Evolutionary conservation across 192 early-diverging fungal genomes (phyloP).

Genomic region (Coemansia erecta): DNA sequence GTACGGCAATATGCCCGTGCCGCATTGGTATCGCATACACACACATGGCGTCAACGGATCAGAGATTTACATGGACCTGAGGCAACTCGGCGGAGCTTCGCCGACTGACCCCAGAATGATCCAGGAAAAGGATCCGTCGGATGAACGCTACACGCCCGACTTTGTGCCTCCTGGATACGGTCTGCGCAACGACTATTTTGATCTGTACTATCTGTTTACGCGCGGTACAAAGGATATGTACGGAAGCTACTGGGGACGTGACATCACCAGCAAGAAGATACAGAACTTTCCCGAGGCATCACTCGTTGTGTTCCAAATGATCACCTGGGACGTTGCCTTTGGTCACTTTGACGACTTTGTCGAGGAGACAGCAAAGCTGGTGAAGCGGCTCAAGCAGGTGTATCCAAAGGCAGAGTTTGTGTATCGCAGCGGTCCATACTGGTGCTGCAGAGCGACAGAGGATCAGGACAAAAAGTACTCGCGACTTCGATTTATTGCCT

Average conservation of each 20-base stretch:
- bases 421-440: slow-evolving; percentile 35
- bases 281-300: slow-evolving; percentile 6
- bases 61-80: slow-evolving; percentile 20
- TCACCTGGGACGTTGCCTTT: slow-evolving; percentile 42
- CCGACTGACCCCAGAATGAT: slow-evolving; percentile 23
- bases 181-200: slow-evolving; percentile 26
- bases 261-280: slow-evolving; percentile 13
- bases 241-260: slow-evolving; percentile 41
- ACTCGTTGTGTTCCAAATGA: slow-evolving; percentile 33
- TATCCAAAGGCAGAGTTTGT: slow-evolving; percentile 31
- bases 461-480: slow-evolving; percentile 28
- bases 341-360: slow-evolving; percentile 14
- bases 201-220: slow-evolving; percentile 42
- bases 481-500: slow-evolving; percentile 28
- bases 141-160: slow-evolving; percentile 9
- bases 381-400: slow-evolving; percentile 14
- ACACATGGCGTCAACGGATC: slow-evolving; percentile 12
- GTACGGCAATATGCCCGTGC: slow-evolving; percentile 31
- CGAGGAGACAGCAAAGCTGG: slow-evolving; percentile 9
- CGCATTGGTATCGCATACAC: slow-evolving; percentile 41
- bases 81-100: not conserved
- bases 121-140: slow-evolving; percentile 16
- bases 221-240: slow-evolving; percentile 39
- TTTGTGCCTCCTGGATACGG: slow-evolving; percentile 30
- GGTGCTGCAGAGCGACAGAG: slow-evolving; percentile 38